Conservation (phyloP, 2,329 filamentous ascomycete species). For the Achaetomium macrosporum region DNA sequence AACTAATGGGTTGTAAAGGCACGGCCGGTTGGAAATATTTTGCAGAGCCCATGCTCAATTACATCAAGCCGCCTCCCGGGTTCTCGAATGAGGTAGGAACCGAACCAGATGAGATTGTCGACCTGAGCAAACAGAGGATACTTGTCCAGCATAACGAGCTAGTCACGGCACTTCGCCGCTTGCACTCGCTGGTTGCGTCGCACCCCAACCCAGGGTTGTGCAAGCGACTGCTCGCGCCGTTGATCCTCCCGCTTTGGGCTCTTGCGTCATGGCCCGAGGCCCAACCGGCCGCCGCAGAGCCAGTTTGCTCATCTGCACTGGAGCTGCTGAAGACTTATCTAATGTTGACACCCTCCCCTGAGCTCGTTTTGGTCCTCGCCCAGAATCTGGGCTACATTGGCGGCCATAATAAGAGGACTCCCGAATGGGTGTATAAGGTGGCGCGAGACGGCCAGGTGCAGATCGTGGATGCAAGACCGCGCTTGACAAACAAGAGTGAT, state of each 20-base stretch:
- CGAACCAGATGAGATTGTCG: constrained; percentile 35
- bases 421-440: constrained; percentile 48
- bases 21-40: constrained; percentile 24
- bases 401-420: constrained; percentile 28
- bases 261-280: constrained; percentile 47
- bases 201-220: constrained; percentile 63
- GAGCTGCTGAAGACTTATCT: constrained; percentile 53
- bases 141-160: constrained; percentile 46
- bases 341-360: constrained; percentile 47
- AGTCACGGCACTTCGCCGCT: constrained; percentile 45
- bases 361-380: constrained; percentile 45
- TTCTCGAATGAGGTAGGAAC: constrained; percentile 20
- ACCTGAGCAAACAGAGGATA: constrained; percentile 38
- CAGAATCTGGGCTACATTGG: constrained; percentile 53
- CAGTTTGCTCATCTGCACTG: constrained; percentile 39
- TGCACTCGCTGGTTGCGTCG: constrained; percentile 52
- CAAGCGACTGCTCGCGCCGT: constrained; percentile 52
- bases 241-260: constrained; percentile 59
- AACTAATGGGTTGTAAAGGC: constrained; percentile 17
- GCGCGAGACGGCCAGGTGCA: constrained; percentile 45
- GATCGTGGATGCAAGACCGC: constrained; percentile 35
- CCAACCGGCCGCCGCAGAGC: constrained; percentile 28
- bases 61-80: constrained; percentile 20
- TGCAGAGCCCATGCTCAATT: constrained; percentile 22
- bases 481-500: not conserved